phyloP scores from a whole-genome alignment of 2,329 filamentous ascomycete genomes.

The Colletotrichum liaoningense region DNA sequence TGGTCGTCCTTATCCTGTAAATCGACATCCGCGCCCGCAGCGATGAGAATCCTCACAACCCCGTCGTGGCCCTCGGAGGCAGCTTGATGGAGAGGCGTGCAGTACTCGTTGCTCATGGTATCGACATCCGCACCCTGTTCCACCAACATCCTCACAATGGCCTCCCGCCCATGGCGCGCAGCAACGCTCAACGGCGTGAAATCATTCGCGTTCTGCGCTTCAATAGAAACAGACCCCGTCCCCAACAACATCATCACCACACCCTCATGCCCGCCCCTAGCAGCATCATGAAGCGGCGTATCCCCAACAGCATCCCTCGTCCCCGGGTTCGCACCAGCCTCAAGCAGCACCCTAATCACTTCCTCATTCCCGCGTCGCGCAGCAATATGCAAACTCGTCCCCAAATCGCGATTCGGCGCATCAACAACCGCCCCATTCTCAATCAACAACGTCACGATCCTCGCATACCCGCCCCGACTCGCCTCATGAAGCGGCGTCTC shows the following conservation, averaged over 20 bases:
- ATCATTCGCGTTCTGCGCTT: slow-evolving; percentile 35
- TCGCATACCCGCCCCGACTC: slow-evolving; percentile 21
- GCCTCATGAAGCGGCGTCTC: slow-evolving; percentile 36
- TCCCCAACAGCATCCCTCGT: slow-evolving; percentile 36
- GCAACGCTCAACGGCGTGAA: slow-evolving; percentile 37
- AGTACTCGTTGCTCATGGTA: slow-evolving; percentile 33
- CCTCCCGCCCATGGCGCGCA: slow-evolving; percentile 34
- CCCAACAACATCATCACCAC: slow-evolving; percentile 34
- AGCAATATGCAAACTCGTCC: slow-evolving; percentile 36
- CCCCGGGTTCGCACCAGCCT: slow-evolving; percentile 33
- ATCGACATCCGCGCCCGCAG: slow-evolving; percentile 37
- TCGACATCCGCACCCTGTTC: slow-evolving; percentile 38
- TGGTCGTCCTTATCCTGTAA: slow-evolving; percentile 36
- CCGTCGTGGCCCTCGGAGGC: slow-evolving; percentile 37
- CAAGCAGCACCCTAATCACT: slow-evolving; percentile 18
- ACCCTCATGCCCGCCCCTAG: slow-evolving; percentile 29
- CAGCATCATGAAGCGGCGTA: slow-evolving; percentile 36
- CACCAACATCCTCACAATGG: slow-evolving; percentile 36
- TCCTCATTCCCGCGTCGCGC: slow-evolving; percentile 16
- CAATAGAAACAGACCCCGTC: slow-evolving; percentile 34
- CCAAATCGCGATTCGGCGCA: slow-evolving; percentile 27
- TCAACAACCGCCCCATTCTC: slow-evolving; percentile 34
- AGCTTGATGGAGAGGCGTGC: slow-evolving; percentile 37
- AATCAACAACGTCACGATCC: slow-evolving; percentile 27
- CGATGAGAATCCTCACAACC: slow-evolving; percentile 30